Evolutionary conservation across 257 asterid species (phyloP), one percentile per base, ranked within the genome.

Genomic region (Plantago ovata): DNA sequence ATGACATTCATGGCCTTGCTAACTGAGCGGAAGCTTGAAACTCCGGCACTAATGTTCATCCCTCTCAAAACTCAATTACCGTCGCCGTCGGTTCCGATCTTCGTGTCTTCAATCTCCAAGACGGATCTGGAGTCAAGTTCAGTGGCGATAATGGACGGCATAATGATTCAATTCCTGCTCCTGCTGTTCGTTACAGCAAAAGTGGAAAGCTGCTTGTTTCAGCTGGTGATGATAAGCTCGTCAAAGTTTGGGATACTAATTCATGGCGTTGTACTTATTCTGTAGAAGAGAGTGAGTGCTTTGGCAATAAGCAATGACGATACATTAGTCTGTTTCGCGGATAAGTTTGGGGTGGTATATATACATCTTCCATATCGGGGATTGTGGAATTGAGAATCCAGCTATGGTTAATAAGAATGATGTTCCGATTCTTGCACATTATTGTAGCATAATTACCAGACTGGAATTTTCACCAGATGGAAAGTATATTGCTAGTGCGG

Each of bases 381-480:
- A 73, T 66, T 48, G 23, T 33, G 44, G 62, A 68, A 41, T 52
- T 15, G 81, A 71, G 65, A 70, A 67, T 62, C 60, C 48, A 20
- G 68, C 69, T 68, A 63, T 69, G 41, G 53, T 66, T 62, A 58
- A 66, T 44, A 84, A 75, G 80, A 93, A 84, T 72, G 92, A 81
- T 46, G 78, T 77, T 56, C 93, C 96, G 9, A 75, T 89, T 72
- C 92, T 93, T 69, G 80, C 95, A 53, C 99, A 89, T 69, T 86
- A 89, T 74, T 89, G 99, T 77, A 93, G 97, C 83, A 93, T 89
- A 54, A 84, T 89, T 72, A 93, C 95, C 63, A 78, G 95, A 73
- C 73, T 93, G 97, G 95, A 88, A 42, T 84, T 89, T 75, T 86
- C 97, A 50, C 96, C 89, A 5, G 94, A 93, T 33, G 88, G 87